phyloP scores from a whole-genome alignment of 2,329 filamentous ascomycete species.

The Metarhizium guizhouense region DNA sequence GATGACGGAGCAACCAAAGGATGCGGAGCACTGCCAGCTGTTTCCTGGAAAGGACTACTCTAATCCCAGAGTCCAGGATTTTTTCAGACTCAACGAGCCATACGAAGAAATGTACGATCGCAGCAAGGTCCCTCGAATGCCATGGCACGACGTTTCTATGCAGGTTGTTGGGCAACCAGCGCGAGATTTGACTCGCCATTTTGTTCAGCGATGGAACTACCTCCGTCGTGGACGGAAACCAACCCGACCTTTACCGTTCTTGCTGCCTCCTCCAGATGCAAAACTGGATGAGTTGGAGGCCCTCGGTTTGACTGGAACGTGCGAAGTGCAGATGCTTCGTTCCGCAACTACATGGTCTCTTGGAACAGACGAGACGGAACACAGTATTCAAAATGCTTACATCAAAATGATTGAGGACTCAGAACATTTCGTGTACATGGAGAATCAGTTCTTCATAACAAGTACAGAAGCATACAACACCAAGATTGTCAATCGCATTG shows the following conservation, averaged over 20 bases:
- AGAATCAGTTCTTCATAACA: constrained; percentile 98
- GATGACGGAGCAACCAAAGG: constrained; percentile 61
- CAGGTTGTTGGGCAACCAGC: constrained; percentile 95
- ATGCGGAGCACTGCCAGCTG: constrained; percentile 88
- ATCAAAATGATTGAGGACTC: constrained; percentile 90
- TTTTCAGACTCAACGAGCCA: constrained; percentile 84
- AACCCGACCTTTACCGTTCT: constrained; percentile 84
- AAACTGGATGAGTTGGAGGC: constrained; percentile 76
- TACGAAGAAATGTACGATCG: constrained; percentile 99
- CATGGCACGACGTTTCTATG: constrained; percentile 98
- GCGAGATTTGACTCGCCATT: constrained; percentile 86
- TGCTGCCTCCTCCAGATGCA: constrained; percentile 89
- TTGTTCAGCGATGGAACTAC: constrained; percentile 98
- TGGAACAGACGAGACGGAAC: constrained; percentile 77
- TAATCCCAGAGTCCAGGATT: constrained; percentile 91
- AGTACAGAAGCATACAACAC: constrained; percentile 82
- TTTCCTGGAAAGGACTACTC: constrained; percentile 99
- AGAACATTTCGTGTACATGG: constrained; percentile 96
- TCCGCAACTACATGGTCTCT: constrained; percentile 89
- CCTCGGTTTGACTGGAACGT: constrained; percentile 84
- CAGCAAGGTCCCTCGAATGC: constrained; percentile 82
- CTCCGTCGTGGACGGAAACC: constrained; percentile 87
- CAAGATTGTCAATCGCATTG: constrained; percentile 86
- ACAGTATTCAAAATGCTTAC: constrained; percentile 94
- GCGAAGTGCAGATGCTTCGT: constrained; percentile 90